Evolutionary conservation across 495 filamentous ascomycete species (phyloP).

Genomic region (Daldinia grandis): DNA sequence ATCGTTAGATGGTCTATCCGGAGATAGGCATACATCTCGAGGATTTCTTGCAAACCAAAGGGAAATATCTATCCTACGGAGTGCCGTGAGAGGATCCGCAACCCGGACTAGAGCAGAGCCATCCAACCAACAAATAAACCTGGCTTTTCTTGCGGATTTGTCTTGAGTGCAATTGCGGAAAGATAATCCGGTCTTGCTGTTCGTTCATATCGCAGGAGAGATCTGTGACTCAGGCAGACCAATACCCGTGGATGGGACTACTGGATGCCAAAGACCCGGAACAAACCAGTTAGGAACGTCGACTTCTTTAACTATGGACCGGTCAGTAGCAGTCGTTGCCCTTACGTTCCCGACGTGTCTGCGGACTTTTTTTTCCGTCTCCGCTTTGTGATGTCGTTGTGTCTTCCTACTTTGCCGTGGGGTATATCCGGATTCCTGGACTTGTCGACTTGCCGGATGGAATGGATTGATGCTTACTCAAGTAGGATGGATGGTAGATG

Average conservation of each 20-base stretch:
- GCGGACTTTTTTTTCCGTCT: background rate
- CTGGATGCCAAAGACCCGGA: background rate
- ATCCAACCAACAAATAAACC: background rate
- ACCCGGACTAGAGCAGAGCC: background rate
- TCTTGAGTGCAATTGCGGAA: background rate
- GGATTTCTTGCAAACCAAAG: background rate
- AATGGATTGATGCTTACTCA: background rate
- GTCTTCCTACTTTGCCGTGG: background rate
- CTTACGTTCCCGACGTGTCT: background rate
- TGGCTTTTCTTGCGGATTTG: background rate
- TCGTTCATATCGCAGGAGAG: background rate
- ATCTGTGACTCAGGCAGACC: background rate
- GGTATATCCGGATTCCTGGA: background rate
- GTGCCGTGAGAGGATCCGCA: background rate
- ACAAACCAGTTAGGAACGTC: background rate
- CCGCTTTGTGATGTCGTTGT: background rate
- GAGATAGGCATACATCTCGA: background rate
- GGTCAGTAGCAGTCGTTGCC: background rate
- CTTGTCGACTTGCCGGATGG: background rate
- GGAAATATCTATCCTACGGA: background rate
- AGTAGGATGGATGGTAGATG: background rate
- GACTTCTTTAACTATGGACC: background rate
- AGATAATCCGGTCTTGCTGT: background rate
- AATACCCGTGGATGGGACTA: background rate
- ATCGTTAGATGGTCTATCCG: slow-evolving; percentile 1